Percentiles rank a stretch among this genome's conserved stretches.
Evolutionary conservation across 257 asterid genomes (phyloP).

Genomic region (Solanum medicagineum): DNA sequence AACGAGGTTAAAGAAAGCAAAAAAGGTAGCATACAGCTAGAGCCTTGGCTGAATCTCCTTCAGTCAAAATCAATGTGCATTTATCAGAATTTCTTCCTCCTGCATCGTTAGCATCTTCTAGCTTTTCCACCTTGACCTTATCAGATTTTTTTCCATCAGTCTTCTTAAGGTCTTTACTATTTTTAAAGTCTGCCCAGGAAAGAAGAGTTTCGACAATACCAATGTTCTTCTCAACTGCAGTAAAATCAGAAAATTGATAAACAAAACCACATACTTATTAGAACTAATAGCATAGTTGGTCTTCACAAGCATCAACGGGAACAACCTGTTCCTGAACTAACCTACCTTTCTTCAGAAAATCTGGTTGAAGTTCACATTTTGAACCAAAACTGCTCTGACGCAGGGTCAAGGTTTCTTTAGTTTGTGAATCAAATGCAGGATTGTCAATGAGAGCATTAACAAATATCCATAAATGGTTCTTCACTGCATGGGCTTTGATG

Average conservation of each 20-base stretch:
- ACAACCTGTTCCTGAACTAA: background rate
- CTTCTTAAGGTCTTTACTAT: constrained; percentile 82
- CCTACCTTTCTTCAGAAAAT: constrained; percentile 74
- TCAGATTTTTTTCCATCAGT: constrained; percentile 75
- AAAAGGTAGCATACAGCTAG: constrained; percentile 60
- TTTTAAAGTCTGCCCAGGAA: constrained; percentile 92
- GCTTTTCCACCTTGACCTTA: constrained; percentile 57
- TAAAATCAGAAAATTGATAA: background rate
- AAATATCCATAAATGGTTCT: constrained; percentile 89
- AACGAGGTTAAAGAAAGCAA: background rate
- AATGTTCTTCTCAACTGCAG: constrained; percentile 65
- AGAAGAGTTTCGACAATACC: constrained; percentile 78
- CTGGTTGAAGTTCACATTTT: constrained; percentile 66
- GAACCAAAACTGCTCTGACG: constrained; percentile 88
- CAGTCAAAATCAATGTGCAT: constrained; percentile 92
- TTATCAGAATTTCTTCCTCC: constrained; percentile 74
- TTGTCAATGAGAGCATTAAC: constrained; percentile 98
- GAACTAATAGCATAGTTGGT: background rate
- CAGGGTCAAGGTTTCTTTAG: constrained; percentile 91
- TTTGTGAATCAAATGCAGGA: constrained; percentile 98
- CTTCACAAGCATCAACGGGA: background rate
- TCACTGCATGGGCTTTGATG: constrained; percentile 69
- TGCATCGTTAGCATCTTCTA: constrained; percentile 87
- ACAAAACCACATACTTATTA: background rate
- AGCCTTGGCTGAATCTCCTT: constrained; percentile 99